Evolutionary conservation across 2,329 filamentous ascomycete genomes (phyloP).

Genomic region (Talaromyces verruculosus): DNA sequence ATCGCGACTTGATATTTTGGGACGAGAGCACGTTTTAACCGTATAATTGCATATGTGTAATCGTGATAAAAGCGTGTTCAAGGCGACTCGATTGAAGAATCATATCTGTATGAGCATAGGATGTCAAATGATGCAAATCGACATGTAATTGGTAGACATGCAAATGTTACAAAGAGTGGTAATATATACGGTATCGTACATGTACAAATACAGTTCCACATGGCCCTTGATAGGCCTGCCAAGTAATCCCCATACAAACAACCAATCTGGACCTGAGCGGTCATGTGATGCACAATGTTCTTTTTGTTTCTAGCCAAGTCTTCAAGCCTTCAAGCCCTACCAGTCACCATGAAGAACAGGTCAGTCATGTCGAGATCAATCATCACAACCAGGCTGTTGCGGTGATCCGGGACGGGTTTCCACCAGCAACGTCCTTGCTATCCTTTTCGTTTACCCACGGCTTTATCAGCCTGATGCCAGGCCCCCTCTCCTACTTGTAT

Average conservation of each 20-base stretch:
- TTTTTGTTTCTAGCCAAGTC: conserved; percentile 14
- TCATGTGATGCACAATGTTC: conserved; percentile 3
- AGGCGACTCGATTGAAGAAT: background rate
- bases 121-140: background rate
- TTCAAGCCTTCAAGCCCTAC: background rate
- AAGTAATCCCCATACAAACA: conserved; percentile 1
- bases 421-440: background rate
- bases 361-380: background rate
- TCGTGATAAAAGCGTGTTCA: background rate
- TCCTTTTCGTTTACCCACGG: background rate
- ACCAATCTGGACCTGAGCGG: background rate
- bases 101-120: background rate
- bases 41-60: too few relatives aligned
- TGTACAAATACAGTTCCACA: background rate
- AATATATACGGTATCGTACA: background rate
- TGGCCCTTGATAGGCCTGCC: background rate
- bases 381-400: background rate
- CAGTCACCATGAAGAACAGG: background rate
- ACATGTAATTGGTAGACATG: background rate
- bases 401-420: background rate
- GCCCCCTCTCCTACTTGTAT: background rate
- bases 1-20: background rate
- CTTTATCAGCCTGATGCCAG: background rate
- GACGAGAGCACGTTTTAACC: too few relatives aligned
- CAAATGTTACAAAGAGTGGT: background rate